A percentile compares a stretch with the other conserved stretches of the same genome.
phyloP scores from a whole-genome alignment of 306 rosid species.

The Lathyrus sativus region DNA sequence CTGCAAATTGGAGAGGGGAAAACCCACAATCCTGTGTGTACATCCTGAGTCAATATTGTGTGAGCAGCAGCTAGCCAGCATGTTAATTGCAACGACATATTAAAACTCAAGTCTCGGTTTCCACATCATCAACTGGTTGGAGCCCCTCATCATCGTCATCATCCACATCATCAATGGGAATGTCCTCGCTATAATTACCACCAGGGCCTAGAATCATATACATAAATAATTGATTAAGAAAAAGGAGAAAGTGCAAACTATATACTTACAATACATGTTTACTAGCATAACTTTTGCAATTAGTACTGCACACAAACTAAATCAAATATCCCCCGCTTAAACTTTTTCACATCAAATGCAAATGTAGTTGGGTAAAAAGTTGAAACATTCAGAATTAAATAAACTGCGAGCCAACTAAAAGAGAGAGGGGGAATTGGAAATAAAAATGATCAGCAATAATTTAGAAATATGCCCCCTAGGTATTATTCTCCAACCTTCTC shows the following conservation, averaged over 20 bases:
- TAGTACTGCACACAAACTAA: slow-evolving; percentile 10
- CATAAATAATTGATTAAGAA: slow-evolving; percentile 9
- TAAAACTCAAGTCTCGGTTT: slow-evolving; percentile 39
- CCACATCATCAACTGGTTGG: slow-evolving; percentile 40
- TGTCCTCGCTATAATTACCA: slow-evolving; percentile 58
- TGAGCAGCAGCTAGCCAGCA: slow-evolving; percentile 22
- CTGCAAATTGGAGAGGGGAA: slow-evolving; percentile 10
- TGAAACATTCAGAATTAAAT: slow-evolving; percentile 16
- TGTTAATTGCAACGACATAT: slow-evolving; percentile 26
- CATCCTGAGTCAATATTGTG: slow-evolving; percentile 10
- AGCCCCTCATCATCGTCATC: slow-evolving; percentile 60
- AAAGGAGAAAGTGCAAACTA: not conserved
- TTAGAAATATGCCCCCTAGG: not conserved
- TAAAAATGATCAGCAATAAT: slow-evolving; percentile 1
- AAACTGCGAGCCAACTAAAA: not conserved
- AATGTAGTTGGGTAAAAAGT: not conserved
- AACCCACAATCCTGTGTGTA: slow-evolving; percentile 20
- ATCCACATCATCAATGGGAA: slow-evolving; percentile 78
- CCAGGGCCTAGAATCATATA: slow-evolving; percentile 43
- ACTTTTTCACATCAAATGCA: not conserved
- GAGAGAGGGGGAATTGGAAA: not conserved
- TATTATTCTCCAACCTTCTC: slow-evolving; percentile 21
- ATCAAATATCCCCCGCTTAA: slow-evolving; percentile 10
- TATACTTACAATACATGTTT: slow-evolving; percentile 1
- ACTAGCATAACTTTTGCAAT: not conserved